Evolutionary conservation across 768 basidiomycete species (phyloP).

Genomic region (Mycena chlorophos): DNA sequence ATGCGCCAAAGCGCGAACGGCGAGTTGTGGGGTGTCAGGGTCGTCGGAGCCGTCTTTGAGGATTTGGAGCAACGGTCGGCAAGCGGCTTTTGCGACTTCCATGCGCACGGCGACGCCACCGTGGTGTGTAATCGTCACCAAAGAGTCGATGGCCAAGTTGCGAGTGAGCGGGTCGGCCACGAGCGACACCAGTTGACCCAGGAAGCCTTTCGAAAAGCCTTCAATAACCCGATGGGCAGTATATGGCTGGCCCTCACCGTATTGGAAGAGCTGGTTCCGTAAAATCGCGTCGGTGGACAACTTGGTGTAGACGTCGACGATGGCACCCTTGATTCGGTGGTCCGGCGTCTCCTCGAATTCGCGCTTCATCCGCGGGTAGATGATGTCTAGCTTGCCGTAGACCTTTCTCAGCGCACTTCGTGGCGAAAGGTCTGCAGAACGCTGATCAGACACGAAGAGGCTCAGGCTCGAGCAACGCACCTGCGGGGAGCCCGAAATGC

Average conservation of each 20-base stretch:
- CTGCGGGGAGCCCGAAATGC: neutral
- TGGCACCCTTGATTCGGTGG: constrained; percentile 38
- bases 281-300: constrained; percentile 46
- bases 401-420: neutral
- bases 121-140: constrained; percentile 45
- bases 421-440: neutral
- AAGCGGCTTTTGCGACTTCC: constrained; percentile 36
- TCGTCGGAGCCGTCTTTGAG: constrained; percentile 26
- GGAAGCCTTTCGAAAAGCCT: constrained; percentile 31
- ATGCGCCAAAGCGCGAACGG: neutral
- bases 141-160: constrained; percentile 37
- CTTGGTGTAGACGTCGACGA: constrained; percentile 44
- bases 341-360: constrained; percentile 30
- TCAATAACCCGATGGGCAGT: neutral
- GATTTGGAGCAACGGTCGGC: constrained; percentile 34
- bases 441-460: neutral
- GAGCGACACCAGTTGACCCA: constrained; percentile 42
- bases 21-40: neutral
- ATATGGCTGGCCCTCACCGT: constrained; percentile 29
- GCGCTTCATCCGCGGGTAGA: constrained; percentile 36
- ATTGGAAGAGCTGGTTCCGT: constrained; percentile 40
- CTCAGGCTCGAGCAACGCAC: neutral
- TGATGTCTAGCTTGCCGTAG: constrained; percentile 25
- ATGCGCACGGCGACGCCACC: constrained; percentile 37
- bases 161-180: constrained; percentile 35